phyloP scores from a whole-genome alignment of 73 alveolate species.

The Tetrahymena thermophila region DNA sequence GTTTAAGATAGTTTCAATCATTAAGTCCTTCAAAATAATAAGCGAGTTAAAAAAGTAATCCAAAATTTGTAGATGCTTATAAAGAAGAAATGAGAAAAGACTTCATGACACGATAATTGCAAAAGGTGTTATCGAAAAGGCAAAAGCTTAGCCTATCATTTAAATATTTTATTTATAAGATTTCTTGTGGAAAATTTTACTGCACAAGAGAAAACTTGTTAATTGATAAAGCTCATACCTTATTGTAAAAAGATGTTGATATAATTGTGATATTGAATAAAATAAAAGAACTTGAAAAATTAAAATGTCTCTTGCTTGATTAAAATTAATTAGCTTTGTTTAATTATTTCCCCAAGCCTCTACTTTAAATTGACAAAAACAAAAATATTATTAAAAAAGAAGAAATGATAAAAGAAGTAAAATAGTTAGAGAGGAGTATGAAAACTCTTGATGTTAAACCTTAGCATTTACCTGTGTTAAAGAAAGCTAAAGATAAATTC shows the following conservation, averaged over 20 bases:
- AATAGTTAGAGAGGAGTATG: neutral
- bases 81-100: neutral
- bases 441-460: neutral
- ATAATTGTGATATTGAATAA: neutral
- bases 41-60: neutral
- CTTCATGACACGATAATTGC: neutral
- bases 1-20: neutral
- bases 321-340: neutral
- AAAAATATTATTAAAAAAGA: neutral
- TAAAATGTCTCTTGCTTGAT: neutral
- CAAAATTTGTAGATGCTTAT: neutral
- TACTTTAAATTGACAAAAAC: neutral
- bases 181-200: neutral
- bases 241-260: neutral
- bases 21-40: neutral
- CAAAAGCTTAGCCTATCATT: neutral
- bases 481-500: neutral
- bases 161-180: neutral
- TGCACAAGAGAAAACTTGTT: neutral
- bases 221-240: neutral
- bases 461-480: neutral
- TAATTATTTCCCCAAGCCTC: neutral
- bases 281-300: neutral
- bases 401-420: neutral
- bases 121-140: neutral